phyloP scores from a whole-genome alignment of 2,329 filamentous ascomycete species.

The Stagonosporopsis chrysanthemi region DNA sequence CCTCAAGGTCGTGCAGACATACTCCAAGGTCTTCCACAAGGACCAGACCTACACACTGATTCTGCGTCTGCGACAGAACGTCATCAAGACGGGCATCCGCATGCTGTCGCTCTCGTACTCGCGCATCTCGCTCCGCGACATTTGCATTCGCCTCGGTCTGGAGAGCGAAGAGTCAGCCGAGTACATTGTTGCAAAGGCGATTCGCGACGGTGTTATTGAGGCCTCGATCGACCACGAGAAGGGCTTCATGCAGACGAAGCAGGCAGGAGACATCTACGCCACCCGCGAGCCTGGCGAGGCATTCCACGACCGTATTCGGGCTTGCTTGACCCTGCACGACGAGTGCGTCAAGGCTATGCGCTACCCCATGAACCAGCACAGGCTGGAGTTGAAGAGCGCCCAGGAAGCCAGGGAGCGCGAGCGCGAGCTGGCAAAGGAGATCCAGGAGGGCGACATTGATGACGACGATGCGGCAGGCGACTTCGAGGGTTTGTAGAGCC shows the following conservation, averaged over 20 bases:
- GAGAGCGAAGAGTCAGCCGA: constrained; percentile 97
- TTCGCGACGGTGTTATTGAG: constrained; percentile 96
- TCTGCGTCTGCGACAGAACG: constrained; percentile 92
- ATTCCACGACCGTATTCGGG: constrained; percentile 95
- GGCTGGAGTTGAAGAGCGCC: constrained; percentile 95
- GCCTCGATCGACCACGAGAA: constrained; percentile 91
- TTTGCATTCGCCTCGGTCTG: constrained; percentile 91
- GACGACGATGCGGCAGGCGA: constrained; percentile 95
- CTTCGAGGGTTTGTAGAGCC: constrained; percentile 86
- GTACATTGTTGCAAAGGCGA: constrained; percentile 99
- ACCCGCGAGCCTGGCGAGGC: constrained; percentile 95
- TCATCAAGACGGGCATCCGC: constrained; percentile 98
- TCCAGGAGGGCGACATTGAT: constrained; percentile 95
- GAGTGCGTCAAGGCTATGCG: constrained; percentile 99
- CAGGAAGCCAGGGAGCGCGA: constrained; percentile 98
- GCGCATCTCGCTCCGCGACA: constrained; percentile 94
- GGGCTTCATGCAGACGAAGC: constrained; percentile 98
- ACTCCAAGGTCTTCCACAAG: constrained; percentile 85
- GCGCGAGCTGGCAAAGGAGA: constrained; percentile 97
- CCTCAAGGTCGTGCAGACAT: constrained; percentile 80
- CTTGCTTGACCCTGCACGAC: constrained; percentile 90
- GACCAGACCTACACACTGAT: constrained; percentile 97
- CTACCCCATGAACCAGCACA: constrained; percentile 99
- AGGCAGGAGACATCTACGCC: constrained; percentile 93
- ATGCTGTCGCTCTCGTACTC: constrained; percentile 99